Evolutionary conservation across 805 yeast genomes (phyloP).

Genomic region (Pichia scutulata): DNA sequence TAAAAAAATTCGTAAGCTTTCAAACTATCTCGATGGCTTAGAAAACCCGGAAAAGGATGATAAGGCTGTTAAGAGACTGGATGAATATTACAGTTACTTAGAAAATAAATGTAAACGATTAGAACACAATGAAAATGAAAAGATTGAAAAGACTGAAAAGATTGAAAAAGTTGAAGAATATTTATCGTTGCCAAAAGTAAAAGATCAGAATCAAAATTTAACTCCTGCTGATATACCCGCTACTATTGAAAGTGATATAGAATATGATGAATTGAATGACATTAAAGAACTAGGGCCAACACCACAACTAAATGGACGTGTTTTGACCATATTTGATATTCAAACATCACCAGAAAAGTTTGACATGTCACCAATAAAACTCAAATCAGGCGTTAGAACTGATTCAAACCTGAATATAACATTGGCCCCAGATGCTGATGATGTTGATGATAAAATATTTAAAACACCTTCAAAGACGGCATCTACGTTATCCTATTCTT

Average conservation of each 20-base stretch:
- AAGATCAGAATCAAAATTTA: not conserved
- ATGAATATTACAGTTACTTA: not conserved
- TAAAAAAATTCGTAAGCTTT: conserved; percentile 6
- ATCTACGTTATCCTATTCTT: not conserved
- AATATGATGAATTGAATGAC: not conserved
- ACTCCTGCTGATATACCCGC: not conserved
- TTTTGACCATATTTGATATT: conserved; percentile 64
- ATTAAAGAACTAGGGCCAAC: conserved; percentile 66
- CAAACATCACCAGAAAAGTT: conserved; percentile 16
- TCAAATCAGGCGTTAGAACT: not conserved
- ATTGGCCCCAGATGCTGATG: not conserved
- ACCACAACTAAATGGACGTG: conserved; percentile 76
- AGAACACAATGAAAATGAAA: not conserved
- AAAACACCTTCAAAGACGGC: conserved; percentile 24
- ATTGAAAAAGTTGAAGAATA: not conserved
- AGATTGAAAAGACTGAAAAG: too few species aligned
- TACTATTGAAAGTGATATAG: not conserved
- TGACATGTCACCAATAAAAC: conserved; percentile 1
- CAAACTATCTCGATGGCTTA: not conserved
- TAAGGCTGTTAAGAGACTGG: not conserved
- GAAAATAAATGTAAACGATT: not conserved
- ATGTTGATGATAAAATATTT: conserved; percentile 13
- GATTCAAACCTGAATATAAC: not conserved
- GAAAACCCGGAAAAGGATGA: not conserved
- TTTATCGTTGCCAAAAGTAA: not conserved